phyloP scores from a whole-genome alignment of 2,329 filamentous ascomycete genomes.

The Monosporascus sp. region DNA sequence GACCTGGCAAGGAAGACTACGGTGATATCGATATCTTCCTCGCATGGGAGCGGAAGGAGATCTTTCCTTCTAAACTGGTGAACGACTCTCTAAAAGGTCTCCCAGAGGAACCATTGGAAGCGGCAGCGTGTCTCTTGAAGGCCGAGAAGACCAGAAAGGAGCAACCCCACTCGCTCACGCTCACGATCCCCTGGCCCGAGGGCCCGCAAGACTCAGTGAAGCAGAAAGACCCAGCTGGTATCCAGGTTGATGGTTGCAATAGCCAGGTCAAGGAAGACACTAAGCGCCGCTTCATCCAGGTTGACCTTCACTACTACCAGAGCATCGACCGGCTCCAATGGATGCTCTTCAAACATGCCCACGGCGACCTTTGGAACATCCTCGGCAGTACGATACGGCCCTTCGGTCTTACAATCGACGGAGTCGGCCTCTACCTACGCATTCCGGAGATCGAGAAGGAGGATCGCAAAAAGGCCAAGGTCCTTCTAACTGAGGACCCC shows the following conservation, averaged over 20 bases:
- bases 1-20: conserved; percentile 60
- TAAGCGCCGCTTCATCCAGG: conserved; percentile 50
- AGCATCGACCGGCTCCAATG: conserved; percentile 46
- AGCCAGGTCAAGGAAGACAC: conserved; percentile 8
- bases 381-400: conserved; percentile 59
- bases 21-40: conserved; percentile 74
- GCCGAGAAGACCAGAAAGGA: conserved; percentile 36
- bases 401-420: conserved; percentile 61
- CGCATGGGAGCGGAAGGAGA: conserved; percentile 24
- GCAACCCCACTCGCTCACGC: conserved; percentile 27
- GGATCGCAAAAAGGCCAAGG: conserved; percentile 50
- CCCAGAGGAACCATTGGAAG: conserved; percentile 13
- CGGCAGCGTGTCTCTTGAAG: conserved; percentile 36
- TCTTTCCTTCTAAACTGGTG: conserved; percentile 2
- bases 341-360: conserved; percentile 62
- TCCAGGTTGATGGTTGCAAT: background rate
- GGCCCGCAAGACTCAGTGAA: conserved; percentile 4
- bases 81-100: background rate
- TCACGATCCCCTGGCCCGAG: conserved; percentile 53
- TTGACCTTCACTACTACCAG: conserved; percentile 59
- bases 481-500: conserved; percentile 58
- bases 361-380: conserved; percentile 66
- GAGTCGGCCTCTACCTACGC: conserved; percentile 58
- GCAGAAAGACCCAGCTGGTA: no score
- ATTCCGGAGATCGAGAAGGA: conserved; percentile 61